Base-by-base conservation (phyloP, 208 protist genomes). In the Wallacemonas sp. region DNA sequence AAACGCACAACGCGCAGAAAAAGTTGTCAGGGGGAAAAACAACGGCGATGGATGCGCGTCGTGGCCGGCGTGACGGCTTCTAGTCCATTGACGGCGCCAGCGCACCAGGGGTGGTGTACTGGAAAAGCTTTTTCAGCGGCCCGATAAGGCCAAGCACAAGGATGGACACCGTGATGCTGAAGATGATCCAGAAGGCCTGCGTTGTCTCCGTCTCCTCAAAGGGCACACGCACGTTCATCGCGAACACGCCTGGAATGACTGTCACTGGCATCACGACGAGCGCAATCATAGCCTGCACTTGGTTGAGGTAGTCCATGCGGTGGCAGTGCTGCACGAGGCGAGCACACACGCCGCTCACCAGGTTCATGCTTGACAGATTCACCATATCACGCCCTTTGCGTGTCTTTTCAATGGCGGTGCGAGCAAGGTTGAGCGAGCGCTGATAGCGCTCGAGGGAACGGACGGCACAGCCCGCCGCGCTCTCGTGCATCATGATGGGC, bases 251-350 rank as follows among this genome's bases (percentile, higher is more conserved):
- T 0, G 88, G 88, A 38, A 94, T 76, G 38, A 94, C 74, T 22
- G 67, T 70, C 24, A 92, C 76, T 1, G 88, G 88, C 78, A 94
- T 92, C 53, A 89, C 73, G 1, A 94, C 68, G 1, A 94, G 72
- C 1, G 85, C 36, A 38, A 94, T 91, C 59, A 85, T 74, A 15
- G 83, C 75, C 69, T 92, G 78, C 33, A 94, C 77, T 66, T 84
- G 68, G 62, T 86, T 94, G 39, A 94, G 48, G 45, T 89, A 94
- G 48, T 94, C 88, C 85, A 94, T 89, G 38, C 76, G 83, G 66
- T 94, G 77, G 66, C 88, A 94, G 62, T 89, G 88, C 39, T 84
- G 65, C 3, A 88, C 34, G n/a, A 94, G 75, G 3, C 88, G 84
- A 44, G 87, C 83, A 0, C 74, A 76, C 39, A 94, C 88, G 29